Evolutionary conservation across 208 protist genomes (phyloP), one percentile per base, ranked within the genome.

Genomic region (Trypanosoma cruzi): DNA sequence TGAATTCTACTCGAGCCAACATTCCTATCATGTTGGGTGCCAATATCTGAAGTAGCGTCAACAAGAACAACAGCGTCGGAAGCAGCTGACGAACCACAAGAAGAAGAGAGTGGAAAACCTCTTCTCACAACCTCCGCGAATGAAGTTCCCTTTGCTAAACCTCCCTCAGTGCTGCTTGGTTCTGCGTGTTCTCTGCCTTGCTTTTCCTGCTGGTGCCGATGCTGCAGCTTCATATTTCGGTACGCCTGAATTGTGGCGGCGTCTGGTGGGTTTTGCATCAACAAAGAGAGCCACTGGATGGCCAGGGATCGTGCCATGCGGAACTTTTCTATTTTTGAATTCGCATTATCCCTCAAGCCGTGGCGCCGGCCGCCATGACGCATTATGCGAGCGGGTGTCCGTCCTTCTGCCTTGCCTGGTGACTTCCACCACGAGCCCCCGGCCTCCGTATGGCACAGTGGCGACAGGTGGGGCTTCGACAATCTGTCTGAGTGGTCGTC

Each of bases 251-350:
- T 73, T 22, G 53, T 59, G 2, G 61, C 52, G 16, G 61, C 42
- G 36, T 81, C 69, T 18, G 82, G 82, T 3, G 80, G 75, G 22
- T 65, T 57, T 20, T 82, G 60, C 75, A 86, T 85, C 20, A 91
- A 64, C 13, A 63, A 34, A 5, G 81, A 84, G 69, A 92, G 81
- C 73, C 81, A 84, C 48, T 84, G 80, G 11, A 71, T 73, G 2
- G 86, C 86, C 31, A 92, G 37, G 20, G 73, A 54, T 36, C 81
- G 77, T 75, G 74, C 86, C 86, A 6, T 61, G 20, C 65, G 53
- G 42, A 54, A 71, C 44, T 46, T 64, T 46, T 71, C 55, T 31
- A 14, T 5, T 28, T 62, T 63, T 40, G 29, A 71, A 53, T 8
- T 60, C 40, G 56, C 44, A 48, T n/a, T 34, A 37, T 70, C 50